Base-by-base conservation (phyloP, 2,329 filamentous ascomycete species). In the Amphichorda felina region DNA sequence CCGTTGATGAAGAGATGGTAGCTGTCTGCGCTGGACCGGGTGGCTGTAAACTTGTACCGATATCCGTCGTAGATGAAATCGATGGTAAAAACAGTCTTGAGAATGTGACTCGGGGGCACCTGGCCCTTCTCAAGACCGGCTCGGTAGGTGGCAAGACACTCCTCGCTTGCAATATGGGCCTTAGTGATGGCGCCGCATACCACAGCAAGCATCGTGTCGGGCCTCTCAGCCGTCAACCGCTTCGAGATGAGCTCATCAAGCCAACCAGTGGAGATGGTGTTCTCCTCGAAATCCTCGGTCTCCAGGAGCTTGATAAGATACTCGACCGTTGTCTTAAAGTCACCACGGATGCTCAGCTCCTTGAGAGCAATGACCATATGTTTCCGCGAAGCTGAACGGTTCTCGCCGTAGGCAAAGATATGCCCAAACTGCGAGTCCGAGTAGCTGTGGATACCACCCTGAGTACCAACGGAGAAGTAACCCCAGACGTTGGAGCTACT, bases 281-380 rank as follows among this genome's bases (percentile, higher is more conserved):
- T 98, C 41, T 93, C 88, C 64, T 96, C 89, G 55, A 98, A 98
- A 40, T 88, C 91, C 43, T 94, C 89, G 1, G 93, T 98, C 65
- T 98, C 91, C 31, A 98, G 75, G 45, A 98, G 76, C 72, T 98
- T 98, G 64, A 98, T 96, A 44, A 98, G 75, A 58, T 98, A 98
- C 60, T 98, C 91, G 38, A 98, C 89, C 1, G 91, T 98, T 36
- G 91, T 98, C 55, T 88, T 76, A 75, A 98, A 98, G 60, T 98
- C 91, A 73, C 91, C 91, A 64, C 91, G 91, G 69, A 98, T 98
- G 67, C 89, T 98, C 63, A 98, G 64, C 64, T 98, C 91, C 71
- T 98, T 98, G 55, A 98, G 66, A 13, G 91, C 91, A 48, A 98
- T 83, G 47, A 98, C 88, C 91, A 98, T 98, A 69, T 98, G 93